These are phyloP conservation scores for Cicer arietinum DNA, from an alignment of 306 rosid species.

Conservation along the genomic window DNA sequence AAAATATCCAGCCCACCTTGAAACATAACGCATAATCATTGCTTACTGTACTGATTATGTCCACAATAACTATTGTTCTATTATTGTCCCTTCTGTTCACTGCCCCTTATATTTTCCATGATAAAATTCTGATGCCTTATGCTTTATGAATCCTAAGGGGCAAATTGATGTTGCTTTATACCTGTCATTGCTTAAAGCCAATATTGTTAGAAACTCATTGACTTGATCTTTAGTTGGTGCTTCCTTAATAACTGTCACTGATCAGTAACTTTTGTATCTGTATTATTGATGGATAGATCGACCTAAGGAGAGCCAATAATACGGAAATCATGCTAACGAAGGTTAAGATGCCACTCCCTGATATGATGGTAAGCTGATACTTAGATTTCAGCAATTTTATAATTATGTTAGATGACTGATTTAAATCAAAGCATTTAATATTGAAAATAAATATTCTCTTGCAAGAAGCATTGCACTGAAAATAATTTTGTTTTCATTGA, in stretches of 20 bases:
- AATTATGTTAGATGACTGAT: conserved; percentile 15
- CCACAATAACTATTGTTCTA: conserved; percentile 22
- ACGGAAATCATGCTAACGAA: conserved; percentile 99
- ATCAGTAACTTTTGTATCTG: conserved; percentile 25
- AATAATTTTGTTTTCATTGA: conserved; percentile 9
- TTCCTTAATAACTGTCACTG: conserved; percentile 38
- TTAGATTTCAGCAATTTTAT: conserved; percentile 24
- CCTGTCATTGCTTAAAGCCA: conserved; percentile 37
- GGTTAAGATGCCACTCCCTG: conserved; percentile 99
- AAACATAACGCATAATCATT: background rate
- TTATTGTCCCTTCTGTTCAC: conserved; percentile 10
- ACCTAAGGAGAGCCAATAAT: conserved; percentile 94
- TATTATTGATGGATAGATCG: conserved; percentile 67
- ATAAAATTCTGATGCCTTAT: conserved; percentile 19
- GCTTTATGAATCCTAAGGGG: conserved; percentile 37
- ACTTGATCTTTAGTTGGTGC: conserved; percentile 30
- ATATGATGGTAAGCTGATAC: conserved; percentile 88
- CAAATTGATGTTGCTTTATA: conserved; percentile 33
- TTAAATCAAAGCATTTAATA: conserved; percentile 21
- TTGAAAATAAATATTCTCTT: conserved; percentile 17
- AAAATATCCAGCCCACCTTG: conserved; percentile 26
- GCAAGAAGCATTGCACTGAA: conserved; percentile 35
- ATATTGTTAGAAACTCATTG: conserved; percentile 26
- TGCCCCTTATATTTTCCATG: conserved; percentile 18
- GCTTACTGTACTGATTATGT: conserved; percentile 23